These are phyloP conservation scores for Cyanidiococcus yangmingshanensis DNA, from an alignment of 23 red algal genomes.

Conservation along the genomic window DNA sequence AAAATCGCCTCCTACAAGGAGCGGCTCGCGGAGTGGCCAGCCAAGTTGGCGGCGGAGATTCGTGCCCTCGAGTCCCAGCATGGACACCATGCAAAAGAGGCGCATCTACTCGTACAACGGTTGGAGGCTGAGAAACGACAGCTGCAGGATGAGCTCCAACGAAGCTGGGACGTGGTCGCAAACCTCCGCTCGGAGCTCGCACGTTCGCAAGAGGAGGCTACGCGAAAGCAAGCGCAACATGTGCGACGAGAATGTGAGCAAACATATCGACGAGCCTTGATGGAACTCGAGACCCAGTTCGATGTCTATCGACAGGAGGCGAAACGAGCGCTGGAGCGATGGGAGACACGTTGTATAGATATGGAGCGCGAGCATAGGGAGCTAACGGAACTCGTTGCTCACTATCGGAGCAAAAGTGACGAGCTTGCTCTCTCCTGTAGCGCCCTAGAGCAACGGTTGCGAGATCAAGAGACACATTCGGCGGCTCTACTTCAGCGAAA, in stretches of 20 bases:
- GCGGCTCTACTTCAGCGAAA: background rate
- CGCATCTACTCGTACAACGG: background rate
- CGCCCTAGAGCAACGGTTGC: background rate
- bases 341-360: background rate
- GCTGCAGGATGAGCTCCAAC: slow-evolving; percentile 17
- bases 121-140: slow-evolving; percentile 8
- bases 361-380: background rate
- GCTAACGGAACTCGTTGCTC: background rate
- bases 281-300: slow-evolving; percentile 1
- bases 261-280: background rate
- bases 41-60: background rate
- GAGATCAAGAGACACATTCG: background rate
- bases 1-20: background rate
- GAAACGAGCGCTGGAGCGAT: background rate
- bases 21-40: slow-evolving; percentile 4
- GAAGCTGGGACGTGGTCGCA: background rate
- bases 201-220: background rate
- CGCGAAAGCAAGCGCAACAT: background rate
- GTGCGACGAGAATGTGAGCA: slow-evolving; percentile 2
- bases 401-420: background rate
- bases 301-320: slow-evolving; percentile 8
- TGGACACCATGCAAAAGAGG: background rate
- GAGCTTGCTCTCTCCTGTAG: background rate
- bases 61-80: background rate
- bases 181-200: background rate